Conservation (phyloP, 805 yeast genomes). For the Saccharomycopsis capsularis region DNA sequence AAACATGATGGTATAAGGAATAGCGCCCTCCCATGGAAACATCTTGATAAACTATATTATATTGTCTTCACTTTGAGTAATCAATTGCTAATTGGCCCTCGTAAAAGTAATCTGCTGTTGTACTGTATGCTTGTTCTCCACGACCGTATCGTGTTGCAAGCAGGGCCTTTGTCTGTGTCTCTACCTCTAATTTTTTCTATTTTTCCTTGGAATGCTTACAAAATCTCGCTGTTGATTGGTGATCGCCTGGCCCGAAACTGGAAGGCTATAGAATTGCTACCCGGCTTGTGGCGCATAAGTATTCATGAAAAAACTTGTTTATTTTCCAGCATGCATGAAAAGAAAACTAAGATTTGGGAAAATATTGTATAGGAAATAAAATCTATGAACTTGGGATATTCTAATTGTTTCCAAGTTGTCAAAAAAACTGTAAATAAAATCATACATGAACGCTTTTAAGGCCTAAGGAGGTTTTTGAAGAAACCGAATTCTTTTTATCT, state of each 20-base stretch:
- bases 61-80: too few species aligned
- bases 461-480: too few species aligned
- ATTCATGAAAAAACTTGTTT: not conserved
- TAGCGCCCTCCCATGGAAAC: slow-evolving; percentile 65
- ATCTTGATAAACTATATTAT: too few species aligned
- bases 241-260: not conserved
- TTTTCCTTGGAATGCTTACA: not conserved
- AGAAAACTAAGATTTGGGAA: not conserved
- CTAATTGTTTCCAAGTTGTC: too few species aligned
- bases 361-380: too few species aligned
- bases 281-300: not conserved
- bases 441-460: too few species aligned
- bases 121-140: too few species aligned
- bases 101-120: not conserved
- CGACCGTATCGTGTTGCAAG: not conserved
- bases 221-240: not conserved
- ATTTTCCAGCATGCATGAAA: not conserved
- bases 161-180: not conserved
- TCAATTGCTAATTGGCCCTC: too few species aligned
- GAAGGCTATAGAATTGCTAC: not conserved
- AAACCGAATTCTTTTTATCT: too few species aligned
- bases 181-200: not conserved
- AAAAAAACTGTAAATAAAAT: too few species aligned
- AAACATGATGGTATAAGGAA: slow-evolving; percentile 55
- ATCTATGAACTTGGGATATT: too few species aligned